Base-by-base conservation (phyloP, 441 rosid species). In the Gossypium laxum region DNA sequence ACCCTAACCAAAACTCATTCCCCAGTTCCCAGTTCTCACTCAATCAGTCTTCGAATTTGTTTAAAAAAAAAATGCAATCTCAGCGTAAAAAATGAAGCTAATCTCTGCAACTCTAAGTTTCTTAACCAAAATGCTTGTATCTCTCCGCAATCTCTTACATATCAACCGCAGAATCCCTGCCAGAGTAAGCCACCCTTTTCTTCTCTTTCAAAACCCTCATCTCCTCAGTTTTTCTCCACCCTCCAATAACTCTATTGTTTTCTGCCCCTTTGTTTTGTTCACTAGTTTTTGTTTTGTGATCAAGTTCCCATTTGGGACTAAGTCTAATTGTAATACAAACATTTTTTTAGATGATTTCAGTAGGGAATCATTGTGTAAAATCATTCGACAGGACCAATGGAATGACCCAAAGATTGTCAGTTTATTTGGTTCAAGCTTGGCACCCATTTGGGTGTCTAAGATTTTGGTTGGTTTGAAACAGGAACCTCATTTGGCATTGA, bases 401-500 rank as follows among this genome's bases (percentile, higher is more conserved):
- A 82, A 80, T 56, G 85, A 88, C 74, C 88, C 86, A 0, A 67
- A n/a, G 57, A 62, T 85, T 1, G 54, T 47, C 2, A 71, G 56
- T 47, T 60, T 79, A 28, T 74, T 87, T 62, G 77, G 72, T 62
- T 83, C 85, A 24, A 70, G 79, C 1, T 71, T 79, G 77, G 82
- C 85, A 55, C 85, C 91, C 10, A 61, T 82, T 32, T 83, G 83
- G 87, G 88, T 82, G 38, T 74, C 90, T 2, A 81, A 77, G 84
- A 77, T 83, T 79, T 81, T 88, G 79, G 69, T 81, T 66, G 85
- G 80, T 68, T 57, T 90, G 19, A 82, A 78, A 72, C 56, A 81
- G 61, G 84, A 90, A 22, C 91, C 93, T 0, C 78, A 70, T 5
- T 79, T 81, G 72, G 87, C 96, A 14, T 71, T 85, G 76, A 85